Evolutionary conservation across 2,329 filamentous ascomycete species (phyloP).

Genomic region (Xylariomycetidae sp.): DNA sequence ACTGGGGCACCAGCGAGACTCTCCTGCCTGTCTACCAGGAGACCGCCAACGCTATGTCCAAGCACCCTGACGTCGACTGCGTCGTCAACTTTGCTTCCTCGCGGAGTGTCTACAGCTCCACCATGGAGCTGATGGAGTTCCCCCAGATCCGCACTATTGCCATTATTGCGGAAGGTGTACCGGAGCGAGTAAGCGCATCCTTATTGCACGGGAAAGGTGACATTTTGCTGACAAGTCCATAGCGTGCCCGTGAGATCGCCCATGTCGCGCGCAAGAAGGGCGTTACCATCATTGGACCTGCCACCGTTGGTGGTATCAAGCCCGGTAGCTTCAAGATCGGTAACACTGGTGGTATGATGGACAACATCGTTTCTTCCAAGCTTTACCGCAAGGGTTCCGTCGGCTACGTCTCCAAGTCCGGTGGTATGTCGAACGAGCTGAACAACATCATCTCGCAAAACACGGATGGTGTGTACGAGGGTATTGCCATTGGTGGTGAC

Average conservation of each 20-base stretch:
- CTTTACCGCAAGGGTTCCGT: slow-evolving; percentile 99
- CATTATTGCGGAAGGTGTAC: slow-evolving; percentile 98
- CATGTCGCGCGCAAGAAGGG: slow-evolving; percentile 97
- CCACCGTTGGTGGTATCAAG: slow-evolving; percentile 98
- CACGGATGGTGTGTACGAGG: slow-evolving; percentile 97
- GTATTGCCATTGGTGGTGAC: slow-evolving; percentile 98
- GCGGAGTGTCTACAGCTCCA: slow-evolving; percentile 96
- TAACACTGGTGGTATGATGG: slow-evolving; percentile 99
- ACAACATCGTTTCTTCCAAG: slow-evolving; percentile 99
- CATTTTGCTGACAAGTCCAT: slow-evolving; percentile 21
- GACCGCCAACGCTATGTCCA: slow-evolving; percentile 84
- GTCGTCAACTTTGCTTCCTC: slow-evolving; percentile 99
- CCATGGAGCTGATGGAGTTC: slow-evolving; percentile 95
- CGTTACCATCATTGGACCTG: slow-evolving; percentile 96
- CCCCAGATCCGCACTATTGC: slow-evolving; percentile 98
- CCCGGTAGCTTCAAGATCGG: slow-evolving; percentile 99
- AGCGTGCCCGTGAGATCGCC: slow-evolving; percentile 97
- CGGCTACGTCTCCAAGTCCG: slow-evolving; percentile 99
- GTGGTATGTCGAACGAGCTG: slow-evolving; percentile 99
- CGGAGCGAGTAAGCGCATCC: slow-evolving; percentile 71
- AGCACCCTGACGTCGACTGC: slow-evolving; percentile 95
- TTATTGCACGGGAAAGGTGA: neutral
- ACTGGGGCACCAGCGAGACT: slow-evolving; percentile 99
- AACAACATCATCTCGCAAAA: slow-evolving; percentile 99
- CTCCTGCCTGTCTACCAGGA: slow-evolving; percentile 97